Conservation (phyloP, 306 rosid genomes). For the Trifolium fragiferum region DNA sequence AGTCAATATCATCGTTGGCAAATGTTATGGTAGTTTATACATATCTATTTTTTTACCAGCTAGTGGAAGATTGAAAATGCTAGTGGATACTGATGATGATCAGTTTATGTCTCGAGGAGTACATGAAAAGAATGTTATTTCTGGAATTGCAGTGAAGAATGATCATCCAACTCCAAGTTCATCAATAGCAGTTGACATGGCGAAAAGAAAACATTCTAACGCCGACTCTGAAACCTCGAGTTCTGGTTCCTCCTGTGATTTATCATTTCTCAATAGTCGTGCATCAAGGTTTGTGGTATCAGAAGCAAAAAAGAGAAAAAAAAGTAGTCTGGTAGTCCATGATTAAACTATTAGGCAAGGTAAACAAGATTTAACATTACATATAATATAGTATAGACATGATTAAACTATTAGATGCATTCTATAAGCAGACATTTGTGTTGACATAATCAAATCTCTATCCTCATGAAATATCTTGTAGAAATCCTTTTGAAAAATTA, state of each 20-base stretch:
- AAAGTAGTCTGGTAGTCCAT: not conserved
- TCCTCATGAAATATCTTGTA: no score
- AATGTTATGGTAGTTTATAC: constrained; percentile 17
- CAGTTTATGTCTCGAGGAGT: not conserved
- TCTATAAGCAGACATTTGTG: no score
- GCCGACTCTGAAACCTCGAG: not conserved
- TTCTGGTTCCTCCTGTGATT: not conserved
- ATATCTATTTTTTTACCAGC: constrained; percentile 31
- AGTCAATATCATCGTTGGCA: constrained; percentile 17
- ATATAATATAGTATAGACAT: not conserved
- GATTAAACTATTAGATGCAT: not conserved
- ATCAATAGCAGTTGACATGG: not conserved
- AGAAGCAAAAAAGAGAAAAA: not conserved
- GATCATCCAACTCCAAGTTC: constrained; percentile 18
- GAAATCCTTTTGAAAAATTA: no score
- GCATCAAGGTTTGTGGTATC: not conserved
- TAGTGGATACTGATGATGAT: not conserved
- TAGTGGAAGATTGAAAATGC: not conserved
- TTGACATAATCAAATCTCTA: no score
- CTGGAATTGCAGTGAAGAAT: not conserved
- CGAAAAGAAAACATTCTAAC: not conserved
- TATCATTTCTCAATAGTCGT: not conserved
- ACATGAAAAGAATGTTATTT: constrained; percentile 2
- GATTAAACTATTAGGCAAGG: not conserved
- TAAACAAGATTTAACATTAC: not conserved